Percentiles rank a stretch among this genome's conserved stretches.
phyloP scores from a whole-genome alignment of 2,329 filamentous ascomycete species.

The Hyphodiscus sp. region DNA sequence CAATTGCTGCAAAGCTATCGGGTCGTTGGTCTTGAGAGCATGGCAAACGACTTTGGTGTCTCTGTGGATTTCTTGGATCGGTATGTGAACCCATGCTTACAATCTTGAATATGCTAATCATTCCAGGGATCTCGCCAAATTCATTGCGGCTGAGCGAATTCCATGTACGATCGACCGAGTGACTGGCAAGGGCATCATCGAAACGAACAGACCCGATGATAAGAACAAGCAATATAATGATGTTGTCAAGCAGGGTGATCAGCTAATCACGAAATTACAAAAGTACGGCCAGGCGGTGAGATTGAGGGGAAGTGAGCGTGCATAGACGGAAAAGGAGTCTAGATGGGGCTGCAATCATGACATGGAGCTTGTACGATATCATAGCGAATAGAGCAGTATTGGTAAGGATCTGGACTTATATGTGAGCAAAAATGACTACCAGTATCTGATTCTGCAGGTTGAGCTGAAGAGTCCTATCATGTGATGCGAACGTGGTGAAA shows the following conservation, averaged over 20 bases:
- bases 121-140: constrained; percentile 81
- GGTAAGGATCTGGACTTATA: not conserved
- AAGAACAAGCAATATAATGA: constrained; percentile 99
- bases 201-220: constrained; percentile 95
- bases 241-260: constrained; percentile 94
- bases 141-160: constrained; percentile 91
- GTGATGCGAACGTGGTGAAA: no score
- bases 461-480: no score
- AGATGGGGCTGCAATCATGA: constrained; percentile 1
- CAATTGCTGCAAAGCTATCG: constrained; percentile 96
- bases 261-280: constrained; percentile 96
- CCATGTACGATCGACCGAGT: constrained; percentile 97
- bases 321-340: constrained; percentile 40
- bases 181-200: constrained; percentile 91
- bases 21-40: constrained; percentile 92
- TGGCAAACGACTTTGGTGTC: constrained; percentile 96
- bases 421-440: no score
- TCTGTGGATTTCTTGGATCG: constrained; percentile 93
- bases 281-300: constrained; percentile 98
- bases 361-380: constrained; percentile 22
- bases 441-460: no score
- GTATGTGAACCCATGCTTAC: constrained; percentile 43
- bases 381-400: constrained; percentile 13
- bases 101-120: constrained; percentile 10
- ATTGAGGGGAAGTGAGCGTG: constrained; percentile 88